Base-by-base conservation (phyloP, 129 eudicot genomes). In the Cynara cardunculus region DNA sequence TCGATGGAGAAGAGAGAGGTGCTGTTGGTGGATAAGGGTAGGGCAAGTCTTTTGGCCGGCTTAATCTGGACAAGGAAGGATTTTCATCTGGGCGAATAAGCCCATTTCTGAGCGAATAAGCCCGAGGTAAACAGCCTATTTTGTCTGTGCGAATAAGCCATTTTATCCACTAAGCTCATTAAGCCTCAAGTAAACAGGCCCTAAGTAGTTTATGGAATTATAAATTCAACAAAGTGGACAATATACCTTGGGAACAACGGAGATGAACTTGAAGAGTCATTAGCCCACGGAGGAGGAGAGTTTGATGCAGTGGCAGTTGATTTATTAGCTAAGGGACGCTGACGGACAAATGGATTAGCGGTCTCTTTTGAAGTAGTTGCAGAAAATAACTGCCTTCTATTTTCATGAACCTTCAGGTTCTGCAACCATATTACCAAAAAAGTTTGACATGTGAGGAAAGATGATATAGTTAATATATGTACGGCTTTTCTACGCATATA, bases 201-300 rank as follows among this genome's bases (percentile, higher is more conserved):
- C n/a, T 2, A 16, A 44, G 35, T 71, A 68, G 31, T 44, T 69
- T 39, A 44, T n/a, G 75, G 18, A 41, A 69, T 67, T 16, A n/a
- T 44, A 44, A 41, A 27, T 69, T 68, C 5, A 78, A 31, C 26
- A 71, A 56, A 34, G 73, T 28, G 7, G 12, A 44, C 7, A 12
- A 62, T 1, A 73, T 4, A 94, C 98, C 92, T 91, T 26, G 89
- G 96, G 75, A 94, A 89, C 74, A 90, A 78, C 18, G 87, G 87
- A 64, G 97, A 87, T 25, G 96, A 90, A 71, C 87, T 82, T 69
- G 88, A 81, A 69, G 92, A 77, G 16, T 79, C 90, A 81, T 85
- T 91, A 66, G 93, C 92, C 98, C 98, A 94, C 32, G 97, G 97
- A 87, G 93, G 94, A 69, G 98, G 96, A 37, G 97, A 76, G 64